phyloP scores from a whole-genome alignment of 1,284 basidiomycete genomes.

The Tylopilus sp. region DNA sequence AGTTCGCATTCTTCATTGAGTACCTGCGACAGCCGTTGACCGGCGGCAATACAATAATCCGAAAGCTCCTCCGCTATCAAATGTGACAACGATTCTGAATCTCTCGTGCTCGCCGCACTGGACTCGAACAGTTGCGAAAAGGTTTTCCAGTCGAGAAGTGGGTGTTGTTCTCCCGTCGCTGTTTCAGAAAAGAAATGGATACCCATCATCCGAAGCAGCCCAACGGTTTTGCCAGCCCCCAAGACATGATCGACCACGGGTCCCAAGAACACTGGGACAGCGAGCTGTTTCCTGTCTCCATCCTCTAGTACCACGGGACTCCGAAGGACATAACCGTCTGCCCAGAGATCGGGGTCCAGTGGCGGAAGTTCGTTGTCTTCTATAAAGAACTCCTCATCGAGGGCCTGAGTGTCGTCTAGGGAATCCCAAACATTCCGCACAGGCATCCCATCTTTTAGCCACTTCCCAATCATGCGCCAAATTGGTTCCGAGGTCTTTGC shows the following conservation, averaged over 20 bases:
- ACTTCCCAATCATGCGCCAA: constrained; percentile 70
- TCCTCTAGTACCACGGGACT: constrained; percentile 36
- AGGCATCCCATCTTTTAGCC: constrained; percentile 75
- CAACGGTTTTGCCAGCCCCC: constrained; percentile 75
- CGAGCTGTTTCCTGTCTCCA: constrained; percentile 35
- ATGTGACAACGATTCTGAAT: constrained; percentile 56
- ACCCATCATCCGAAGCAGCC: constrained; percentile 55
- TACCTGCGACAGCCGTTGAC: constrained; percentile 54
- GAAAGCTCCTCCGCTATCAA: constrained; percentile 61
- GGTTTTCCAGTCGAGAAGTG: constrained; percentile 24
- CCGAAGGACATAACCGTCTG: constrained; percentile 62
- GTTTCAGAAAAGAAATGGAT: constrained; percentile 27
- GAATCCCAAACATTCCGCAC: constrained; percentile 38
- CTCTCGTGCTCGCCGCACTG: constrained; percentile 35
- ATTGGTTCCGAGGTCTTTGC: constrained; percentile 60
- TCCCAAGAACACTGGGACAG: constrained; percentile 59
- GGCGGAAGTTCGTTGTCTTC: constrained; percentile 63
- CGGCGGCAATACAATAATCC: constrained; percentile 54
- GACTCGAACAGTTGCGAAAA: constrained; percentile 35
- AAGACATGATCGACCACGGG: constrained; percentile 58
- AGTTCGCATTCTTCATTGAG: constrained; percentile 70
- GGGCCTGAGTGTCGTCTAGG: constrained; percentile 26
- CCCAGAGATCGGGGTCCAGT: constrained; percentile 78
- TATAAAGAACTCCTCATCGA: constrained; percentile 81
- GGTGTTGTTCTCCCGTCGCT: constrained; percentile 12